Percentiles rank a stretch among this genome's conserved stretches.
Conservation (phyloP, 139 green algal species). For the Picochlorum sp. region DNA sequence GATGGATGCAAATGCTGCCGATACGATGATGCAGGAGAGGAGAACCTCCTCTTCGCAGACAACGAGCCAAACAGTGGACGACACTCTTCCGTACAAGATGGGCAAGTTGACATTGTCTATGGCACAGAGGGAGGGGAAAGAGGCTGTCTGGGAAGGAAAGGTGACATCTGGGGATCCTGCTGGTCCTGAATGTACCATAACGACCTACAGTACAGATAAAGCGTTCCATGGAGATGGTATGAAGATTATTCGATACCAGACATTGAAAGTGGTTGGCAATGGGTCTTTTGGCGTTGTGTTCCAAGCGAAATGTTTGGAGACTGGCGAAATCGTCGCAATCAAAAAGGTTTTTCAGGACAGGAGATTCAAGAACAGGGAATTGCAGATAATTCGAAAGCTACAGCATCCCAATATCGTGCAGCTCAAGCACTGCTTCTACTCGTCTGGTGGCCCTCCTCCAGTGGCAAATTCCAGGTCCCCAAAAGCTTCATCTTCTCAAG, state of each 20-base stretch:
- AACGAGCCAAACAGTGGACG: not conserved
- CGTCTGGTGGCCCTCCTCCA: constrained; percentile 8
- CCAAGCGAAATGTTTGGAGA: constrained; percentile 90
- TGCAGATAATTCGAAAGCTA: constrained; percentile 97
- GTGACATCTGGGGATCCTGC: constrained; percentile 60
- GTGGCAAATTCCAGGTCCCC: not conserved
- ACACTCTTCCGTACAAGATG: constrained; percentile 37
- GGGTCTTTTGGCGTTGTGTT: constrained; percentile 98
- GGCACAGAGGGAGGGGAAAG: constrained; percentile 34
- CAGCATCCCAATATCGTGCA: constrained; percentile 94
- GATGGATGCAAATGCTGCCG: too few species aligned
- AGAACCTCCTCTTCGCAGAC: not conserved
- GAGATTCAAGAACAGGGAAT: constrained; percentile 99
- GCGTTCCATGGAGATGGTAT: constrained; percentile 3
- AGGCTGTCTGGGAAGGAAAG: constrained; percentile 45
- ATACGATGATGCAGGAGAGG: not conserved
- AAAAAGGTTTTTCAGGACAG: constrained; percentile 99
- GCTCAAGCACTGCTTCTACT: constrained; percentile 98
- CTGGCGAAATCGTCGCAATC: constrained; percentile 91
- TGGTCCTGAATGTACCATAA: constrained; percentile 42
- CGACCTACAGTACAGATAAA: constrained; percentile 18
- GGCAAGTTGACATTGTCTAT: constrained; percentile 47
- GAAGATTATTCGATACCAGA: constrained; percentile 76
- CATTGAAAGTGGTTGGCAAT: constrained; percentile 91
- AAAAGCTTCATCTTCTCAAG: constrained; percentile 6